Base-by-base conservation (phyloP, 2,329 filamentous ascomycete species). In the Coniochaeta ligniaria region DNA sequence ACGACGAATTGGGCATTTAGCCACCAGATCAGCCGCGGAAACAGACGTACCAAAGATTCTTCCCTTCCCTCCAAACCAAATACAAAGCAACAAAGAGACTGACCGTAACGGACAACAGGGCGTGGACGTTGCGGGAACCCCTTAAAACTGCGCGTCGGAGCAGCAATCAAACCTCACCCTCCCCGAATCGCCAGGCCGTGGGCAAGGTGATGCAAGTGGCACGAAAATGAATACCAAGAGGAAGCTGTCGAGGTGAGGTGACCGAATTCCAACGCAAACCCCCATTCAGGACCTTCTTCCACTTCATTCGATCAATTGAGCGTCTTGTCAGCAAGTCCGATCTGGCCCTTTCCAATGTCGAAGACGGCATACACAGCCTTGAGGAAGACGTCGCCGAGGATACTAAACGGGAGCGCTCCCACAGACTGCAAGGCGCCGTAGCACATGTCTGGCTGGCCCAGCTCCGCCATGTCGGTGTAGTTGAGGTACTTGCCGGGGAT, bases 331-430 rank as follows among this genome's bases (percentile, higher is more conserved):
- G 78, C 79, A 62, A 81, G 76, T 1, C 79, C 79, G 31, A 84
- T 69, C 55, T 74, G 72, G 61, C 76, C 74, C 6, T 75, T 75
- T 22, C 71, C 73, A 6, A 78, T 72, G 69, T 92, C 88, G 71
- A 91, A 92, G 56, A 91, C 84, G 33, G 88, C 85, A 70, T 89
- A 92, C 64, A 90, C 79, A 60, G 83, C 83, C 83, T 95, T 95
- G 66, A 95, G 80, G 76, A 92, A 91, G 60, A 90, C 80, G 63
- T 93, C 90, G 11, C 91, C 91, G 60, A 93, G 83, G 69, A 96
- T 91, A 60, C 81, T 84, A 64, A 87, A 80, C 1, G 70, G 68
- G 57, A 78, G 66, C 26, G 68, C 69, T 17, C 73, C 74, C 50
- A 78, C 73, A 36, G 75, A 79, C 78, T 95, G 91, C 64, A 96